Base-by-base conservation (phyloP, 1,139 yeast species). In the Wickerhamomyces sp. region DNA sequence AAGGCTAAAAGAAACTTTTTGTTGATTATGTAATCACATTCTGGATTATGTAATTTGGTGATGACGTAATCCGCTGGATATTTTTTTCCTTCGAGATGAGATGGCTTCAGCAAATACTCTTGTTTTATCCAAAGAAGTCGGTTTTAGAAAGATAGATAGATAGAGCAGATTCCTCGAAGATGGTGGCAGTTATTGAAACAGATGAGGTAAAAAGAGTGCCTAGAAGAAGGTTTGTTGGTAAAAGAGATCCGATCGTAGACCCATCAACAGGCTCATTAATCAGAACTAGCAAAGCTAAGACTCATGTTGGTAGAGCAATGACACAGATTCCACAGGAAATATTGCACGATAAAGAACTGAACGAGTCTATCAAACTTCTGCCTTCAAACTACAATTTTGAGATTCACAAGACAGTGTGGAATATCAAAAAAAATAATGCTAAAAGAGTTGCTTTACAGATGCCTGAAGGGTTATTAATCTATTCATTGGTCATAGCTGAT, bases 321-420 rank as follows among this genome's bases (percentile, higher is more conserved):
- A 87, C 88, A 58, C 97, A 89, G 62, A 86, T 94, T n/a, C 99
- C 99, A 1, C 79, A 77, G 8, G 96, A 89, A 10, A 90, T 93
- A 29, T 64, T 90, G 30, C 69, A 88, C 33, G 93, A 93, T 63
- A 70, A 75, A 46, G 96, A 87, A 35, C 72, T 93, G 27, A 88
- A 89, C 55, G 84, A 81, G 41, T 95, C 97, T 2, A 81, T 90
- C 26, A 76, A 77, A 51, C 70, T 91, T 10, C 70, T 93, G 11
- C 99, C 99, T 1, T 76, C 87, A 1, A 93, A 93, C 64, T 93
- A 93, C 65, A 91, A 91, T 65, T 93, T 93, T 66, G 99, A 93
- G 65, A 84, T 93, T 47, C 98, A 90, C 65, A 93, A 93, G 63
- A 90, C 98, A 0, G 84, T 93, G 7, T 91, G 96, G 96, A 91